Evolutionary conservation across 1,284 basidiomycete species (phyloP), one percentile per base, ranked within the genome.

Genomic region (Ceratobasidium sp.): DNA sequence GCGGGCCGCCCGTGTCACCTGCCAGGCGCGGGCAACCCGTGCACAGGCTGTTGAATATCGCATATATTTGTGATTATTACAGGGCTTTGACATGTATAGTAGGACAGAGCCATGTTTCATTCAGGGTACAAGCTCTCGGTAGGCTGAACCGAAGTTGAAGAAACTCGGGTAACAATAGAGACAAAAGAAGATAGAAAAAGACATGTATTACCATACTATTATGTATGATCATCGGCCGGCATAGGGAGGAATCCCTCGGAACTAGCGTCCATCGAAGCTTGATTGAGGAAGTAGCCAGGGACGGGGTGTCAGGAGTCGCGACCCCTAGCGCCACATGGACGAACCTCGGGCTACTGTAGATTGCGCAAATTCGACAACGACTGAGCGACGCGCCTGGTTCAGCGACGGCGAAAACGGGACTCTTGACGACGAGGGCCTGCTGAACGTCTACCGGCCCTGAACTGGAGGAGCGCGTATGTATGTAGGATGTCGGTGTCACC

Each of bases 401-500:
- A 36, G 33, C 47, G 21, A 50, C 47, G 27, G 21, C 21, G 27
- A 50, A 50, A 19, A 39, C 54, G 36, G 54, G 36, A 14, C 47
- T 56, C 33, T 41, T 36, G 33, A 56, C 54, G 54, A 56, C 54
- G 54, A 56, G 54, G 33, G 19, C 54, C 54, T 36, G 29, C 13
- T 25, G 56, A 58, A 58, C 56, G 56, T 36, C 33, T 5, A 36
- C 4, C 11, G 4, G 33, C 33, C 33, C 11, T 23, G 56, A 25
- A 39, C 21, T 23, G 23, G 13, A 44, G 29, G 33, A 46, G 54
- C 27, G 56, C 19, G 33, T 4, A 44, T 44, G 33, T 36, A 36
- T 36, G 58, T 60, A 60, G 58, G 41, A 60, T 60, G 58, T 60
- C 58, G 25, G 58, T 60, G 14, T 49, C 58, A 7, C 44, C 58